Base-by-base conservation (phyloP, 176 grass and related monocot genomes). In the Pontederia paniculata region DNA sequence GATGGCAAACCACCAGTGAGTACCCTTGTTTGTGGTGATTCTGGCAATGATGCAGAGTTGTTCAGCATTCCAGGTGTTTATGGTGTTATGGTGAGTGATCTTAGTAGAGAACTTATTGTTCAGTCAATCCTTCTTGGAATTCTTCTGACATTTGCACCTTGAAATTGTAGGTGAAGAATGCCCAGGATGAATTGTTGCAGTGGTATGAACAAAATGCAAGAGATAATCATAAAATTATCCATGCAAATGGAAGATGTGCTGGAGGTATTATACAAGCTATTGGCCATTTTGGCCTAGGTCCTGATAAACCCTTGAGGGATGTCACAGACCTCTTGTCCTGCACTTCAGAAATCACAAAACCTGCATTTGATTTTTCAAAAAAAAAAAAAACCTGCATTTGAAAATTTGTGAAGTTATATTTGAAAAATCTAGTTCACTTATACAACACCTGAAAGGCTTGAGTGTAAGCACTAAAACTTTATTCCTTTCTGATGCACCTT, bases 1-100 rank as follows among this genome's bases (percentile, higher is more conserved):
- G 23, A 59, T 17, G 61, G 80, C 54, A 97, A 87, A 61, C 65
- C 62, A 41, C 88, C 91, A 4, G 76, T 62, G 12, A 90, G 79
- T 50, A 86, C 75, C 64, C 91, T 97, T 81, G 91, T 80, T 63
- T 97, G 91, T 55, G 91, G 91, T 17, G 83, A 90, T 71, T 90
- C 91, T 49, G 86, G 86, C 45, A 90, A 97, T 43, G 91, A 90
- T 70, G 86, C 80, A 42, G 91, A 97, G 73, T 67, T 90, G 59
- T 90, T 97, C 68, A 88, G 71, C 52, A 75, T 97, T 72, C 78
- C 69, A 62, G 88, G 74, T 62, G 77, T 77, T 10, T 47, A 88
- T 23, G 91, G 83, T 60, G 86, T 97, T 71, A 87, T 97, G 86
- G 91, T 90, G 55, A 75, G 82, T 78, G 15, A 31, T 67, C 47